phyloP scores from a whole-genome alignment of 1,284 basidiomycete species.

The Termitomyces sp. region DNA sequence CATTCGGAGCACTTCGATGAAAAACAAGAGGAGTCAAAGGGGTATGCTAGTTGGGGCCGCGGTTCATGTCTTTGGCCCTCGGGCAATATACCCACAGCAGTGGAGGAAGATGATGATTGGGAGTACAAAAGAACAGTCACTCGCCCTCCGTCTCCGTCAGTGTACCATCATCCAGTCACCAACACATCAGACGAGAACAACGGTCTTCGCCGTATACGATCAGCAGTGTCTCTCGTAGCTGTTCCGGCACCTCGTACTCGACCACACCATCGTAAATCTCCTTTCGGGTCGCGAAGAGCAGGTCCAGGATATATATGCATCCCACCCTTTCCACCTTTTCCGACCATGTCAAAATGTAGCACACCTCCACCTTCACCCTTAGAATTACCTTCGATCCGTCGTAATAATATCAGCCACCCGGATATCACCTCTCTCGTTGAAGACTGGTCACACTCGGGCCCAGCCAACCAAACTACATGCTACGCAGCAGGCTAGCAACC shows the following conservation, averaged over 20 bases:
- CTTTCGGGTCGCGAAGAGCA: conserved; percentile 15
- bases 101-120: conserved; percentile 25
- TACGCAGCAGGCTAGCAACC: conserved; percentile 22
- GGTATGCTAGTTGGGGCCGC: conserved; percentile 48
- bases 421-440: conserved; percentile 54
- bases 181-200: conserved; percentile 8
- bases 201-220: conserved; percentile 35
- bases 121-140: conserved; percentile 17
- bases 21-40: conserved; percentile 19
- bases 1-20: conserved; percentile 26
- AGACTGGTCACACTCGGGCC: conserved; percentile 49
- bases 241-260: conserved; percentile 20
- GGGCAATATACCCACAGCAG: conserved; percentile 22
- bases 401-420: conserved; percentile 46
- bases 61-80: conserved; percentile 22
- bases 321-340: conserved; percentile 8
- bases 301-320: conserved; percentile 14
- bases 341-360: conserved; percentile 29
- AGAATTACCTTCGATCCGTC: conserved; percentile 46
- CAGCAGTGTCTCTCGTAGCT: conserved; percentile 32
- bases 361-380: conserved; percentile 42
- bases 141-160: conserved; percentile 11
- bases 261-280: conserved; percentile 15
- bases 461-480: conserved; percentile 49
- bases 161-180: neutral